These are phyloP conservation scores for Pseudonectria foliicola DNA, from an alignment of 2,329 filamentous ascomycete species.

Conservation along the genomic window DNA sequence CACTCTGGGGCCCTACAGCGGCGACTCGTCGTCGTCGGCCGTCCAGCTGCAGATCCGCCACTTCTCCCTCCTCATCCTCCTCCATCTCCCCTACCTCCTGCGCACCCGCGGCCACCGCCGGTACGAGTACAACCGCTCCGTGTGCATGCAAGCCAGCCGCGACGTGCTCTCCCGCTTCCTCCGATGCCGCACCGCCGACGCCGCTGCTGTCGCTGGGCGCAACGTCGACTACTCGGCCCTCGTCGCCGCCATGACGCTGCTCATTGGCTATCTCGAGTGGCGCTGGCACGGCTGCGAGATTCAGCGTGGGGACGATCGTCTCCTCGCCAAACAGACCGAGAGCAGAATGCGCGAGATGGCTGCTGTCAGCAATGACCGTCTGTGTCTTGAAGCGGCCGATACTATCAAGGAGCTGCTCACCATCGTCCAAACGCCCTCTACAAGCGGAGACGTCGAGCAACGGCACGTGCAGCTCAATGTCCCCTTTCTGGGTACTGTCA, in stretches of 20 bases:
- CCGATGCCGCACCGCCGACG: constrained; percentile 31
- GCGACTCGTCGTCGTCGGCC: constrained; percentile 18
- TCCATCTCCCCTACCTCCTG: constrained; percentile 51
- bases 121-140: constrained; percentile 36
- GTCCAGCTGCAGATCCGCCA: constrained; percentile 44
- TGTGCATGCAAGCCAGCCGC: constrained; percentile 43
- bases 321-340: constrained; percentile 29
- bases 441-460: constrained; percentile 7
- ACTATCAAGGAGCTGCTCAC: constrained; percentile 38
- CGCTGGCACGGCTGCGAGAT: constrained; percentile 19
- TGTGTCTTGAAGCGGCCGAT: constrained; percentile 34
- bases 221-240: constrained; percentile 46
- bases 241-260: constrained; percentile 43
- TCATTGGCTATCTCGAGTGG: constrained; percentile 42
- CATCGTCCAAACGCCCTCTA: constrained; percentile 27
- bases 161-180: constrained; percentile 43
- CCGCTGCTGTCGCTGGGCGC: constrained; percentile 23
- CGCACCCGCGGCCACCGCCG: constrained; percentile 35
- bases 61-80: constrained; percentile 41
- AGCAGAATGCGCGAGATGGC: constrained; percentile 34
- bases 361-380: constrained; percentile 30
- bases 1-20: constrained; percentile 10
- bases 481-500: constrained; percentile 41
- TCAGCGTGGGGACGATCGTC: constrained; percentile 25
- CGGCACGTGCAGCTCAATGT: constrained; percentile 33